phyloP scores from a whole-genome alignment of 2,329 filamentous ascomycete species.

The Fusarium sp. region DNA sequence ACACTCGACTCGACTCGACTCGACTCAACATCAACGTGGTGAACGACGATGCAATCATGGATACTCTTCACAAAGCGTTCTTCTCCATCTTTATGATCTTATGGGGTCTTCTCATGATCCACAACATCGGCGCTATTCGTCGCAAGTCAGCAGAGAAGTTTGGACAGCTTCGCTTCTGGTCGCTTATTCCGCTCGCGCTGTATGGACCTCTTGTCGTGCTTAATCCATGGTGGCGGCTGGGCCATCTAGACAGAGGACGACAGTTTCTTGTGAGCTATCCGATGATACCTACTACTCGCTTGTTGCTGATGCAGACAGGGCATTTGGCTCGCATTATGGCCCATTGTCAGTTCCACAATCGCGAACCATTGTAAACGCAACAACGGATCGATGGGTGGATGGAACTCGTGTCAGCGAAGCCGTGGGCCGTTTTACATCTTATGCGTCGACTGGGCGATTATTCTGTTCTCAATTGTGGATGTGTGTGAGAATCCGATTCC shows the following conservation, averaged over 20 bases:
- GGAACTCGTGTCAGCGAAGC: not conserved
- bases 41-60: not conserved
- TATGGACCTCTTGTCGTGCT: constrained; percentile 4
- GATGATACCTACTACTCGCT: rapidly evolving
- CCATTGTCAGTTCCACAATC: constrained; percentile 8
- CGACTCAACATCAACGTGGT: no score
- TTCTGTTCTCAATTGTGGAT: constrained; percentile 13
- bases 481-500: constrained; percentile 19
- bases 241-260: constrained; percentile 3
- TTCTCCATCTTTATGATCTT: constrained; percentile 26
- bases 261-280: constrained; percentile 9
- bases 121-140: not conserved
- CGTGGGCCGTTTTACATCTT: constrained; percentile 26
- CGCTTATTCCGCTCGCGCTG: not conserved
- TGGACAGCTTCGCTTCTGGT: constrained; percentile 22
- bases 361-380: not conserved
- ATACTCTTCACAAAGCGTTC: constrained; percentile 20
- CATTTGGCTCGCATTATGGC: constrained; percentile 26
- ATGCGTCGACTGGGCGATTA: constrained; percentile 9
- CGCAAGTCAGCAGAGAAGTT: constrained; percentile 1
- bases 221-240: constrained; percentile 2
- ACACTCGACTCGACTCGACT: not conserved
- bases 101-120: constrained; percentile 1
- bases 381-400: not conserved
- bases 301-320: not conserved